Base-by-base conservation (phyloP, 805 yeast genomes). In the Kodamaea neixiangensis region DNA sequence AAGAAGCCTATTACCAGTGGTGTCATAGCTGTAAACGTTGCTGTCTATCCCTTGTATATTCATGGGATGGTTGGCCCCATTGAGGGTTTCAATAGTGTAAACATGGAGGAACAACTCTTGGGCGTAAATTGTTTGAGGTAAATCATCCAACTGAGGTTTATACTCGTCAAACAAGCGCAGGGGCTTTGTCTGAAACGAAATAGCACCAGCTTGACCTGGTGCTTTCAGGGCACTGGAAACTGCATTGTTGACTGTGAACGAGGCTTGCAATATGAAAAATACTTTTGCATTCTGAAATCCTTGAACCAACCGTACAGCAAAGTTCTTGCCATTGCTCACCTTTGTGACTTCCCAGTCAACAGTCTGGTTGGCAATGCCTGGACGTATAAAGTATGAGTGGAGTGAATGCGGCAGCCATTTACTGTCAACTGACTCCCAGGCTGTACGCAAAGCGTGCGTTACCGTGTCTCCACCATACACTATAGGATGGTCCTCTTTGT, bases 401-500 rank as follows among this genome's bases (percentile, higher is more conserved):
- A 66, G 51, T 10, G 65, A 60, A 45, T 66, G 63, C 13, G 68
- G 62, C 35, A 60, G 54, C 44, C 61, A 58, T 3, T 54, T 60
- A 14, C 51, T 38, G 35, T 57, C 65, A 3, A 66, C 58, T 22
- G 66, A 57, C 31, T 55, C 65, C 68, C 67, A 64, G 2, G 67
- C 68, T 0, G 68, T 69, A 21, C 58, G 38, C 17, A 66, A 35
- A 17, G 58, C 57, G 48, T 64, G 69, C 7, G 59, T 55, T 11
- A 63, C 58, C 14, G 65, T 53, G 49, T 66, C 71, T 2, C 69
- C 71, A 7, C 71, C 71, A 42, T 62, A 66, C 1, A 60, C 58
- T 3, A 68, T 67, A 21, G 68, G 52, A 14, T 55, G 56, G 7
- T 52, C 66, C 11, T 51, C 51, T 5, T 48, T 45, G 39, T 58